These are phyloP conservation scores for Voacanga thouarsii DNA, from an alignment of 257 asterid species.

Conservation along the genomic window DNA sequence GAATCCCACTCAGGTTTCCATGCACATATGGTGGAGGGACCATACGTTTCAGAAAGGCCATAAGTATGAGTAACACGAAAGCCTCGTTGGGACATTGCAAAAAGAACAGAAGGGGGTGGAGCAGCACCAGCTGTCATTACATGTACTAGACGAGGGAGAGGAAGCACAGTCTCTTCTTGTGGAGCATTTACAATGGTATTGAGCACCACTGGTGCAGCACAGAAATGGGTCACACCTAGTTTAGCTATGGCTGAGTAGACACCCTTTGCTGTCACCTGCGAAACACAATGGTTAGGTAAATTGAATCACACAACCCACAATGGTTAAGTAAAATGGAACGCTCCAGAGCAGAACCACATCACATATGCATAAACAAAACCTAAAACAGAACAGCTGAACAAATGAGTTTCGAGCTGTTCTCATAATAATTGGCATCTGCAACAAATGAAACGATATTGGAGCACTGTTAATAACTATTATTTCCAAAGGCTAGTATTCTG, in stretches of 20 bases:
- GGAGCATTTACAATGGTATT: constrained; percentile 73
- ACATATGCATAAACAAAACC: not conserved
- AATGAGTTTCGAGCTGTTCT: not conserved
- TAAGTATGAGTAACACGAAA: constrained; percentile 86
- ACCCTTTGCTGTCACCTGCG: constrained; percentile 75
- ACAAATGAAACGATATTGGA: not conserved
- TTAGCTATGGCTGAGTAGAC: constrained; percentile 85
- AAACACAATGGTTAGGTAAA: not conserved
- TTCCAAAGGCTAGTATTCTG: not conserved
- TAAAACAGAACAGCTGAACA: not conserved
- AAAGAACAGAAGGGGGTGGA: constrained; percentile 81
- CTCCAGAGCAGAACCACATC: not conserved
- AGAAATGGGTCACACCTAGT: constrained; percentile 82
- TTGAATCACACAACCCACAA: not conserved
- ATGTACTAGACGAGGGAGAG: constrained; percentile 74
- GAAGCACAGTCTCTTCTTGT: constrained; percentile 53
- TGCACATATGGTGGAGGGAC: constrained; percentile 87
- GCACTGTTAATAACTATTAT: not conserved
- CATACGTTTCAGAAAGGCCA: constrained; percentile 90
- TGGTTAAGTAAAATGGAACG: not conserved
- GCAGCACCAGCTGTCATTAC: constrained; percentile 99
- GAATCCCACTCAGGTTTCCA: constrained; percentile 98
- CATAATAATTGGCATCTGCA: not conserved
- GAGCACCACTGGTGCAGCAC: constrained; percentile 98
- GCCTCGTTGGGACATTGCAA: constrained; percentile 72